These are phyloP conservation scores for Ophiostoma novo-ulmi DNA, from an alignment of 2,329 filamentous ascomycete genomes.

Conservation along the genomic window DNA sequence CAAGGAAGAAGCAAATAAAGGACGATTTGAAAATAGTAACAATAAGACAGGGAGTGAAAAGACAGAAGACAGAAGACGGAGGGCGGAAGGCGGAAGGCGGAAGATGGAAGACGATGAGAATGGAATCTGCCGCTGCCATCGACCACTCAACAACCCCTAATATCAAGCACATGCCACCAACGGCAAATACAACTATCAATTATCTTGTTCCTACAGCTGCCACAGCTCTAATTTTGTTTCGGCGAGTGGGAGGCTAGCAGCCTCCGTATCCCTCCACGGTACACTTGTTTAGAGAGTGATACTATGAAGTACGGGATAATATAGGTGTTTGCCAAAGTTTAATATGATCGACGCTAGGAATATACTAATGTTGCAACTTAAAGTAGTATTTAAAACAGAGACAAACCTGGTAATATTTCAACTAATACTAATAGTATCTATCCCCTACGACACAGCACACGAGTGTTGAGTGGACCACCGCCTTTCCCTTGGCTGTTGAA, in stretches of 20 bases:
- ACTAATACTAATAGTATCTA: not conserved
- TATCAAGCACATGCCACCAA: not conserved
- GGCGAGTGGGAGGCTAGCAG: not conserved
- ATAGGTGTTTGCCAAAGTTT: not conserved
- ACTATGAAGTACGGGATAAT: too few species aligned
- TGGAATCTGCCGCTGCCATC: too few species aligned
- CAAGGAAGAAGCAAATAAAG: not conserved
- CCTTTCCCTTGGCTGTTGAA: not conserved
- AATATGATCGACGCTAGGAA: conserved; percentile 4
- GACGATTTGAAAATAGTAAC: not conserved
- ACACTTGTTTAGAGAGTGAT: too few species aligned
- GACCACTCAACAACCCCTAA: not conserved
- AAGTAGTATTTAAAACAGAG: not conserved
- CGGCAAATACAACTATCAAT: not conserved
- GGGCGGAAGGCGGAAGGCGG: not conserved
- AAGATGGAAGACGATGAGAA: not conserved
- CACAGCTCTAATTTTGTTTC: not conserved
- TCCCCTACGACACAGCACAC: too few species aligned
- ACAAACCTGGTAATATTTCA: not conserved
- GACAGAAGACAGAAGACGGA: not conserved
- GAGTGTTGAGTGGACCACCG: not conserved
- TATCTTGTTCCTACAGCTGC: not conserved
- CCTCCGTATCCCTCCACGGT: not conserved
- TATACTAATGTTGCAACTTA: not conserved
- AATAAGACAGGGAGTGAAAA: not conserved